These are phyloP conservation scores for Geosmithia putterillii DNA, from an alignment of 2,329 filamentous ascomycete genomes.

Conservation along the genomic window DNA sequence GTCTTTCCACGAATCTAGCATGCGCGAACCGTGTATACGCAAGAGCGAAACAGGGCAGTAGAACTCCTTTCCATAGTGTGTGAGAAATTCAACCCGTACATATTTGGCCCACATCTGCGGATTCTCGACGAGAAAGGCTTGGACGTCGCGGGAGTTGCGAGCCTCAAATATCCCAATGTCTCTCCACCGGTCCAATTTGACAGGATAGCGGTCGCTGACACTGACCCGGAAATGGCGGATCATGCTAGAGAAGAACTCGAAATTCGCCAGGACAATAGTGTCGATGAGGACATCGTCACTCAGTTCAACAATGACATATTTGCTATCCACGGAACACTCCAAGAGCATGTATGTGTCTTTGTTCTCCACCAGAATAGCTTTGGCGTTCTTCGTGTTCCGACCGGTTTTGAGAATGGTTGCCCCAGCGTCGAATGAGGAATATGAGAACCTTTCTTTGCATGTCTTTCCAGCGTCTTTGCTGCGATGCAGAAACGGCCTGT, in stretches of 20 bases:
- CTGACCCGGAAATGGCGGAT: slow-evolving; percentile 83
- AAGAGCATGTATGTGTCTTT: slow-evolving; percentile 98
- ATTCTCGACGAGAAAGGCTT: slow-evolving; percentile 88
- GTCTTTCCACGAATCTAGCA: slow-evolving; percentile 88
- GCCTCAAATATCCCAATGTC: slow-evolving; percentile 82
- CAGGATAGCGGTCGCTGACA: slow-evolving; percentile 88
- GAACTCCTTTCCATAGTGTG: slow-evolving; percentile 91
- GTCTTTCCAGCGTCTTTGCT: slow-evolving; percentile 94
- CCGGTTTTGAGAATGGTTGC: slow-evolving; percentile 90
- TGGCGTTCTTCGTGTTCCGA: slow-evolving; percentile 72
- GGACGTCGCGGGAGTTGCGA: slow-evolving; percentile 83
- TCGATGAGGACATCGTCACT: slow-evolving; percentile 82
- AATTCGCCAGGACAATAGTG: slow-evolving; percentile 94
- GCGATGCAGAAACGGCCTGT: slow-evolving; percentile 43
- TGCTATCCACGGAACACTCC: slow-evolving; percentile 74
- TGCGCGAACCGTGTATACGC: slow-evolving; percentile 87
- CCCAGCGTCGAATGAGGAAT: slow-evolving; percentile 93
- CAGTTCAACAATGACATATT: slow-evolving; percentile 88
- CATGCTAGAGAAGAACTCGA: slow-evolving; percentile 98
- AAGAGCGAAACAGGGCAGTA: slow-evolving; percentile 90
- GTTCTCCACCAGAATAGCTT: slow-evolving; percentile 84
- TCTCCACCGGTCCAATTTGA: slow-evolving; percentile 86
- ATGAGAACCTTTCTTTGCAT: slow-evolving; percentile 95
- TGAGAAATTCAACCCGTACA: slow-evolving; percentile 79
- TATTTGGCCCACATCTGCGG: slow-evolving; percentile 95